Conservation (phyloP, 768 basidiomycete genomes). For the Pleurotus salmoneostramineus region DNA sequence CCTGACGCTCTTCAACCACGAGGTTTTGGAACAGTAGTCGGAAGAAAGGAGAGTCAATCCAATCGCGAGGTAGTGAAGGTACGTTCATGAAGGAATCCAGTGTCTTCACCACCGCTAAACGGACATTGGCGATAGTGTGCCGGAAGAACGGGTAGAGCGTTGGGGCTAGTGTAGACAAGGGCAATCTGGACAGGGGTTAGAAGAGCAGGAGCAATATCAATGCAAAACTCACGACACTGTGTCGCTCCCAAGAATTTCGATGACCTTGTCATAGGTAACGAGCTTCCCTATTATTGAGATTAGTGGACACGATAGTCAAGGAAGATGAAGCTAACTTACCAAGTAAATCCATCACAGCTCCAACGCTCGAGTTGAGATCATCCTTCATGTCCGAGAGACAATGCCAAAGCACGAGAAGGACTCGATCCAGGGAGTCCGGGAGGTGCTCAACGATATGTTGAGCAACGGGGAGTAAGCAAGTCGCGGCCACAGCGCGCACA, state of each 20-base stretch:
- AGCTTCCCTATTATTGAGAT: slow-evolving; percentile 58
- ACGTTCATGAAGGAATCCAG: slow-evolving; percentile 84
- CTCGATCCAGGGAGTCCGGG: slow-evolving; percentile 62
- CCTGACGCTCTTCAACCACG: slow-evolving; percentile 82
- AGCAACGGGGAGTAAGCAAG: slow-evolving; percentile 87
- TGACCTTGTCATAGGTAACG: slow-evolving; percentile 75
- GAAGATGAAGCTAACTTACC: slow-evolving; percentile 39
- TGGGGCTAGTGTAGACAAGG: slow-evolving; percentile 78
- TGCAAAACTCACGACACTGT: slow-evolving; percentile 60
- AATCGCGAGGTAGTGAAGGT: slow-evolving; percentile 66
- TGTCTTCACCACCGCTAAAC: slow-evolving; percentile 88
- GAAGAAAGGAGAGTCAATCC: slow-evolving; percentile 77
- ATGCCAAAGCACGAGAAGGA: slow-evolving; percentile 85
- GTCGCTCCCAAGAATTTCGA: slow-evolving; percentile 66
- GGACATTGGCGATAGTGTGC: slow-evolving; percentile 92
- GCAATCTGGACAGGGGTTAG: slow-evolving; percentile 44
- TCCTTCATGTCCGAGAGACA: slow-evolving; percentile 93
- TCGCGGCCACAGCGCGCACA: slow-evolving; percentile 92
- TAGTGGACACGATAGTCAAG: not conserved
- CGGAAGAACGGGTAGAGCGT: slow-evolving; percentile 95
- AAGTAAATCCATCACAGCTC: slow-evolving; percentile 96
- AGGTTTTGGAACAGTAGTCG: slow-evolving; percentile 92
- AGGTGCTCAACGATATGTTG: slow-evolving; percentile 73
- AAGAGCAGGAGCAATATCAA: not conserved
- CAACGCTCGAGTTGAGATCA: slow-evolving; percentile 93